Evolutionary conservation across 768 basidiomycete genomes (phyloP), one percentile per base, ranked within the genome.

Genomic region (Kwoniella newhampshirensis): DNA sequence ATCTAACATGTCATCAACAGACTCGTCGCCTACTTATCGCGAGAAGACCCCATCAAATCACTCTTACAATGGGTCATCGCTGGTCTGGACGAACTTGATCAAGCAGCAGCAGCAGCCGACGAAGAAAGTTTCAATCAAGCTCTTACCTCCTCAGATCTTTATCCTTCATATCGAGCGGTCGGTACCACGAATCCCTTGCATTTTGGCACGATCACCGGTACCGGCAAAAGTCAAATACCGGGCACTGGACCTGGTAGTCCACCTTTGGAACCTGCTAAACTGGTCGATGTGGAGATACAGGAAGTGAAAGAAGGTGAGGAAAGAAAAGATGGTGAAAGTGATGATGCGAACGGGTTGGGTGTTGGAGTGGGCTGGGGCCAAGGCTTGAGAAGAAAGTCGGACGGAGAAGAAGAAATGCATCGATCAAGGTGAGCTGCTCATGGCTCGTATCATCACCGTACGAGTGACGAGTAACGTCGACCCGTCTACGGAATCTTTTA

Each of bases 21-120:
- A 54, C 66, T 76, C 4, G 61, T 73, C 4, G 55, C 64, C 13
- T 70, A 70, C 41, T 57, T 76, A 3, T 64, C 69, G 9, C 49
- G 55, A 17, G 64, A 65, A 43, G 70, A 71, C 13, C 54, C 63
- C 5, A 57, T 74, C 18, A 68, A 67, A 48, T 56, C 62, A 2
- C 57, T 76, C 17, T 45, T 76, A 6, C 61, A 67, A 44, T 76
- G 75, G 75, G 66, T 73, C n/a, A 56, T 70, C 2, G 63, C 72
- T n/a, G 75, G 73, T 25, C 43, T 72, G 21, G 73, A 74, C 52
- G 75, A 76, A 44, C 55, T 76, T 4, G 70, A 76, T 51, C 62
- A 64, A 46, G 36, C 61, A 44, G 68, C 71, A 12, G 47, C 56
- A 15, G 54, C 57, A 26, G 68, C 71, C n/a, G 68, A 73, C 42